Evolutionary conservation across 2,329 filamentous ascomycete species (phyloP).

Genomic region (Byssochlamys sp.): DNA sequence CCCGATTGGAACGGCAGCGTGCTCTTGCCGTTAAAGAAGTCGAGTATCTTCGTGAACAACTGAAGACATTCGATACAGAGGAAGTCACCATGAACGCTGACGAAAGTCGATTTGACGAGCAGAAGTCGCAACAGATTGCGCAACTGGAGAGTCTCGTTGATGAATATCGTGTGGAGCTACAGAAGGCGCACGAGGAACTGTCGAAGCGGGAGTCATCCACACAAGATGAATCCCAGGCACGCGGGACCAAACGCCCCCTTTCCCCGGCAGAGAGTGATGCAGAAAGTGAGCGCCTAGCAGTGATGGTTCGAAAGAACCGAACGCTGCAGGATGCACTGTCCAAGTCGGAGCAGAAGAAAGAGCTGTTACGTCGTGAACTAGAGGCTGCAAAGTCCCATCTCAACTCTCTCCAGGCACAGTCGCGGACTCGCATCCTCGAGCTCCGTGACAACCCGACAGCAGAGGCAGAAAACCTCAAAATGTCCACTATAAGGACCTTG

Average conservation of each 20-base stretch:
- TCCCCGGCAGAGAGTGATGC: constrained; percentile 46
- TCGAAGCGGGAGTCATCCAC: constrained; percentile 48
- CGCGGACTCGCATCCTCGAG: constrained; percentile 71
- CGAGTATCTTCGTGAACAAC: constrained; percentile 83
- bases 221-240: constrained; percentile 33
- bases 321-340: constrained; percentile 70
- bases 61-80: constrained; percentile 79
- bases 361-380: constrained; percentile 66
- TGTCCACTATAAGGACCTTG: constrained; percentile 65
- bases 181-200: constrained; percentile 65
- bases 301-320: constrained; percentile 77
- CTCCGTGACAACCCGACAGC: constrained; percentile 87
- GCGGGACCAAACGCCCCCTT: constrained; percentile 55
- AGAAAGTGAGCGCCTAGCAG: constrained; percentile 63
- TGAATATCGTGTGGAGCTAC: constrained; percentile 71
- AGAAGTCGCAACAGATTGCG: constrained; percentile 63
- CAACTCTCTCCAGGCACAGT: constrained; percentile 54
- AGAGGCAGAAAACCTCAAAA: constrained; percentile 73
- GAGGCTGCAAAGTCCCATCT: constrained; percentile 65
- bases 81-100: constrained; percentile 71
- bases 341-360: constrained; percentile 58
- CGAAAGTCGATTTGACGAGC: constrained; percentile 61
- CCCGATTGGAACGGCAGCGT: constrained; percentile 76
- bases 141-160: constrained; percentile 81
- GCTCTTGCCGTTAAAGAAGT: constrained; percentile 81